These are phyloP conservation scores for Juglanconis oblonga DNA, from an alignment of 2,329 filamentous ascomycete genomes.

Conservation along the genomic window DNA sequence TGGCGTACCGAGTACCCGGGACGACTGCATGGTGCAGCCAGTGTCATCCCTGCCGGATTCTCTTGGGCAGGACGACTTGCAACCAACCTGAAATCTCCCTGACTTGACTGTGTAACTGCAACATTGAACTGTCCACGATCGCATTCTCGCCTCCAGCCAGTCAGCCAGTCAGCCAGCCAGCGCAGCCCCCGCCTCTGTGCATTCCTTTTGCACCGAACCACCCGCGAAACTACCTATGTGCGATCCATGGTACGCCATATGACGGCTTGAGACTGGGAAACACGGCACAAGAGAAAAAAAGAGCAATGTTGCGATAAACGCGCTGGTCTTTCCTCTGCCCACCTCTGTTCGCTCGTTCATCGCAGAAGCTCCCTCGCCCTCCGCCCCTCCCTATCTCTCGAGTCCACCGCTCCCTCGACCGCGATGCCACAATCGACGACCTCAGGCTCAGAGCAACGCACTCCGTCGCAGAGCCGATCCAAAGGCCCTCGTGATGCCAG, in stretches of 20 bases:
- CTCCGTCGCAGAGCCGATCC: constrained; percentile 31
- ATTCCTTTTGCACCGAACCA: background rate
- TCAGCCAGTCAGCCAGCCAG: background rate
- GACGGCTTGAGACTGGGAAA: background rate
- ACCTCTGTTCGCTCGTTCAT: constrained; percentile 20
- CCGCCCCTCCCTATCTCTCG: background rate
- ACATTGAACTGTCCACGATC: constrained; percentile 5
- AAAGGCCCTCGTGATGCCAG: constrained; percentile 26
- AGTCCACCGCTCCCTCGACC: constrained; percentile 9
- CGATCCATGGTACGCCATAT: background rate
- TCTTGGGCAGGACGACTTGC: background rate
- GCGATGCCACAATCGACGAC: constrained; percentile 40
- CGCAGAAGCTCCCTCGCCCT: constrained; percentile 10
- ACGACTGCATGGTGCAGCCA: too few relatives aligned
- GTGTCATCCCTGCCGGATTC: constrained; percentile 1
- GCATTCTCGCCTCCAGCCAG: constrained; percentile 8
- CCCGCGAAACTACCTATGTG: background rate
- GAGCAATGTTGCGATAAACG: constrained; percentile 19
- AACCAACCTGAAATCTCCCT: background rate
- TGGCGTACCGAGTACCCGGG: too few relatives aligned
- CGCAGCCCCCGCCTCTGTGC: background rate
- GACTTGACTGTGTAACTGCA: background rate
- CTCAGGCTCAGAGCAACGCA: constrained; percentile 28
- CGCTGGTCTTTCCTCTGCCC: constrained; percentile 2
- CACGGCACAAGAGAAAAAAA: background rate